These are phyloP conservation scores for Paraphysoderma sedebokerense DNA, from an alignment of 371 early-diverging fungal species.

Conservation along the genomic window DNA sequence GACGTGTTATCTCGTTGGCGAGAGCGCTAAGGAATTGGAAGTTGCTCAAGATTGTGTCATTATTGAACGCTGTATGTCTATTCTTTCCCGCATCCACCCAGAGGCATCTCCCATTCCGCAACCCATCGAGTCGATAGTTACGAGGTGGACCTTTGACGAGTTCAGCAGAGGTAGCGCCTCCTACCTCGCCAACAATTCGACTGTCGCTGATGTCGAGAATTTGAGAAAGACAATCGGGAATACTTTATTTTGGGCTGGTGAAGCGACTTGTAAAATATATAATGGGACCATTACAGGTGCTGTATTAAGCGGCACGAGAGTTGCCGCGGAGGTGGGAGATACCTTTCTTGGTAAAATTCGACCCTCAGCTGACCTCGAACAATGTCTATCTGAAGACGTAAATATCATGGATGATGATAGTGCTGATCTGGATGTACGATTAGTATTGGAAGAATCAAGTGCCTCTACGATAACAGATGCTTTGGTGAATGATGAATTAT, in stretches of 20 bases:
- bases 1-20: conserved; percentile 14
- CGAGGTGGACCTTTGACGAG: conserved; percentile 16
- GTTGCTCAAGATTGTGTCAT: conserved; percentile 7
- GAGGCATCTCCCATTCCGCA: conserved; percentile 4
- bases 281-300: conserved; percentile 17
- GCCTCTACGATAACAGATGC: too few relatives aligned
- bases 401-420: too few relatives aligned
- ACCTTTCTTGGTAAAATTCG: conserved; percentile 9
- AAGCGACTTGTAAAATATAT: conserved; percentile 14
- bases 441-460: too few relatives aligned
- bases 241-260: conserved; percentile 16
- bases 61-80: conserved; percentile 9
- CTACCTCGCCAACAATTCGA: conserved; percentile 11
- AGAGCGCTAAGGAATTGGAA: conserved; percentile 14
- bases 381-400: too few relatives aligned
- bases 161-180: conserved; percentile 15
- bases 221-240: conserved; percentile 9
- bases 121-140: conserved; percentile 13
- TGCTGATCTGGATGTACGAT: too few relatives aligned
- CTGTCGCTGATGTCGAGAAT: conserved; percentile 13
- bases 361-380: too few relatives aligned
- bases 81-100: conserved; percentile 8
- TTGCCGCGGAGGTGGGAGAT: conserved; percentile 12
- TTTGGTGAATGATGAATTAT: too few relatives aligned
- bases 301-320: conserved; percentile 10